Conservation (phyloP, 495 filamentous ascomycete species). For the Parathielavia appendiculata region DNA sequence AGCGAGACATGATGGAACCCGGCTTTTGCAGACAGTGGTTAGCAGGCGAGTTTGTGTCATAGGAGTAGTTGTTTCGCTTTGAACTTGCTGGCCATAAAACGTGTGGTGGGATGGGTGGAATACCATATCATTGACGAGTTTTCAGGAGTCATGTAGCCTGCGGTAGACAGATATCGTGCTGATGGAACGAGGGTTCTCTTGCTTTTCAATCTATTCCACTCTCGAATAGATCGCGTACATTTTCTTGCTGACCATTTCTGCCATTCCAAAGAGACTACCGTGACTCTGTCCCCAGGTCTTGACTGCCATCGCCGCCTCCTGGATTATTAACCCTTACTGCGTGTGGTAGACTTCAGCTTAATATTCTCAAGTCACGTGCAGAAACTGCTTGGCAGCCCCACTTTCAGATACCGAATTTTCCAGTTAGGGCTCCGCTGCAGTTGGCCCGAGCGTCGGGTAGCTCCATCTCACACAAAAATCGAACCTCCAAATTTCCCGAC, state of each 20-base stretch:
- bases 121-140: not conserved
- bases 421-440: slow-evolving; percentile 33
- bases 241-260: no score
- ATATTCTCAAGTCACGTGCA: no score
- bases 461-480: slow-evolving; percentile 33
- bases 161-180: not conserved
- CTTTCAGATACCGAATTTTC: not conserved
- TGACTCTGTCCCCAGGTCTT: no score
- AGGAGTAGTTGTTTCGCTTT: not conserved
- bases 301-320: no score
- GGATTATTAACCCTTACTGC: no score
- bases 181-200: not conserved
- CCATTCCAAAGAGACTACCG: no score
- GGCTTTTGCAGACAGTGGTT: not conserved
- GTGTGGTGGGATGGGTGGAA: not conserved
- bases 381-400: not conserved
- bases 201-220: not conserved
- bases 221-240: no score
- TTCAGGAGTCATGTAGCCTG: not conserved
- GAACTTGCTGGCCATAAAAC: not conserved
- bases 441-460: slow-evolving; percentile 25
- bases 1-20: not conserved
- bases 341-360: no score
- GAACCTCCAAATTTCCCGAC: slow-evolving; percentile 22
- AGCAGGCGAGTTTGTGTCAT: not conserved